These are phyloP conservation scores for Pythium rhizo-oryzae DNA, from an alignment of 352 stramenopile genomes.

Conservation along the genomic window DNA sequence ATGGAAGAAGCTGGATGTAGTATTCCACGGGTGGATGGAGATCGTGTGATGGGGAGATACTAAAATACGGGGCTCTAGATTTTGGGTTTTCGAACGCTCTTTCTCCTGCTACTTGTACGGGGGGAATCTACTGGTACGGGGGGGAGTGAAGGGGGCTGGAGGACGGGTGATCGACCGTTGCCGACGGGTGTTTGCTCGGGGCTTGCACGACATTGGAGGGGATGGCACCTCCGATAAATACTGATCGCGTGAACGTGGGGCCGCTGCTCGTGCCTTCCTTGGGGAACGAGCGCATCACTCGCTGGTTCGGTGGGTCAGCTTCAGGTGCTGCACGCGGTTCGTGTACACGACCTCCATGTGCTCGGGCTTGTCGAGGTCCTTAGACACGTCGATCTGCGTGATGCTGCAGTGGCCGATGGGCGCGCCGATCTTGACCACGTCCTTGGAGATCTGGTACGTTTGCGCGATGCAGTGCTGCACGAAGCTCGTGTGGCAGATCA, in stretches of 20 bases:
- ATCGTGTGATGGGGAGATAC: not conserved
- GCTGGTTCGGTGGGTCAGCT: slow-evolving; percentile 73
- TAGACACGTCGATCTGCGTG: slow-evolving; percentile 64
- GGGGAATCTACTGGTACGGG: slow-evolving; percentile 15
- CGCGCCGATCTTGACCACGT: slow-evolving; percentile 76
- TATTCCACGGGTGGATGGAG: too few species aligned
- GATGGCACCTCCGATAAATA: slow-evolving; percentile 24
- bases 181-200: not conserved
- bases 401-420: slow-evolving; percentile 78
- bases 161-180: too few species aligned
- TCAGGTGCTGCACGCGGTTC: slow-evolving; percentile 71
- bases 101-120: not conserved
- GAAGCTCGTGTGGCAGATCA: slow-evolving; percentile 81
- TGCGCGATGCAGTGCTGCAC: slow-evolving; percentile 66
- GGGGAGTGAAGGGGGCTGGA: not conserved
- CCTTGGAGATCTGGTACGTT: slow-evolving; percentile 66
- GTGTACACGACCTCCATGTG: slow-evolving; percentile 52
- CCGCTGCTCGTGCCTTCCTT: not conserved
- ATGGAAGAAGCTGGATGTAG: too few species aligned
- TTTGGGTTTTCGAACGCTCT: not conserved
- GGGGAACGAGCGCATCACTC: slow-evolving; percentile 39
- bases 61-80: slow-evolving; percentile 1
- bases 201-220: not conserved
- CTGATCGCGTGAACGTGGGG: not conserved
- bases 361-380: slow-evolving; percentile 36